Conservation (phyloP, 768 basidiomycete genomes). For the Mrakia frigida region DNA sequence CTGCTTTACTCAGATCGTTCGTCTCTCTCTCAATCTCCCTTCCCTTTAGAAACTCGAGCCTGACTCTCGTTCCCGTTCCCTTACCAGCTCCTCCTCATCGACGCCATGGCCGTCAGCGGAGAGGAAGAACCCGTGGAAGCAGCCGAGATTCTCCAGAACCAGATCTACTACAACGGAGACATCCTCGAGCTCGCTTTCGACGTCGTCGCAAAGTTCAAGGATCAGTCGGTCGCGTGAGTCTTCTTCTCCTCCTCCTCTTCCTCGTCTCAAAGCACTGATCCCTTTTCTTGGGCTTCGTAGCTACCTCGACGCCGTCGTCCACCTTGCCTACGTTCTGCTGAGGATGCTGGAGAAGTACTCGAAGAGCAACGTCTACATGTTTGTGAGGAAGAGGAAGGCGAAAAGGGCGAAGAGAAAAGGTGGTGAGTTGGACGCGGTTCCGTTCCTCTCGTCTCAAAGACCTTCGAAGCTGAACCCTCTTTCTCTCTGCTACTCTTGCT, state of each 20-base stretch:
- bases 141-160: constrained; percentile 74
- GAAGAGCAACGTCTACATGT: constrained; percentile 64
- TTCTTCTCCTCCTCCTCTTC: background rate
- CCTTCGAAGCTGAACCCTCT: background rate
- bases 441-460: background rate
- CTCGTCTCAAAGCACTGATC: background rate
- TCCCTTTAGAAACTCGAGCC: background rate
- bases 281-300: background rate
- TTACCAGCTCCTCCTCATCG: constrained; percentile 67
- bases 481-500: background rate
- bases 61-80: background rate
- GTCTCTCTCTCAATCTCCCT: constrained; percentile 23
- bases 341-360: constrained; percentile 84
- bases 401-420: constrained; percentile 52
- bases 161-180: constrained; percentile 92
- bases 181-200: constrained; percentile 82
- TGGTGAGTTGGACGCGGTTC: background rate
- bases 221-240: constrained; percentile 54
- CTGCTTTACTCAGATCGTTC: constrained; percentile 77
- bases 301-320: constrained; percentile 80
- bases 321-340: constrained; percentile 77
- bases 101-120: constrained; percentile 61
- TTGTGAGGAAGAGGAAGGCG: constrained; percentile 52
- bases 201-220: constrained; percentile 69
- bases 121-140: constrained; percentile 62